Percentiles rank a stretch among this genome's conserved stretches.
Evolutionary conservation across 164 flowering plant species (phyloP).

Genomic region (Pachysandra terminalis): DNA sequence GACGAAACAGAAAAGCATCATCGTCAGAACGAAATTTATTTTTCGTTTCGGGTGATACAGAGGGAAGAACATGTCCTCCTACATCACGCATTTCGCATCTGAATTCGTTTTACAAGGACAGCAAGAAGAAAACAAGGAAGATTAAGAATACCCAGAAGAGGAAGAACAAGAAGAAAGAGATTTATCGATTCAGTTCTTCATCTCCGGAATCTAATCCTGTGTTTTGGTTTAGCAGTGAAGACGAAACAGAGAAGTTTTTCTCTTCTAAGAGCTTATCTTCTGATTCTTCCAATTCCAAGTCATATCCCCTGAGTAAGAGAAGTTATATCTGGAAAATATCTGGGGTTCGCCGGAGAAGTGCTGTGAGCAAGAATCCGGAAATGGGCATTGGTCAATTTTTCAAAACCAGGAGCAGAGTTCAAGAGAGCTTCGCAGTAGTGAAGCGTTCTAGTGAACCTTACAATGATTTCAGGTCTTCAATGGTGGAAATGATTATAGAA

Average conservation of each 20-base stretch:
- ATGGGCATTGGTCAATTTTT: constrained; percentile 11
- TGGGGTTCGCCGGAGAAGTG: constrained; percentile 27
- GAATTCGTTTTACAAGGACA: too few relatives aligned
- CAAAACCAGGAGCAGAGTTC: constrained; percentile 23
- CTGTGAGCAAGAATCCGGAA: constrained; percentile 11
- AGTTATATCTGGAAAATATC: too few relatives aligned
- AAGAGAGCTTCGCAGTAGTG: constrained; percentile 66
- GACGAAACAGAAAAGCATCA: too few relatives aligned
- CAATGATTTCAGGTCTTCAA: constrained; percentile 65
- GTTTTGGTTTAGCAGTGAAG: constrained; percentile 54
- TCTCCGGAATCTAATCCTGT: constrained; percentile 11
- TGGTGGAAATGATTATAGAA: constrained; percentile 86
- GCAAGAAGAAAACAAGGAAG: background rate
- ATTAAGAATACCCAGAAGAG: background rate
- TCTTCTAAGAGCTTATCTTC: constrained; percentile 50
- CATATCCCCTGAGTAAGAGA: constrained; percentile 5
- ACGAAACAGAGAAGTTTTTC: constrained; percentile 38
- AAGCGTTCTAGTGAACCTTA: constrained; percentile 66
- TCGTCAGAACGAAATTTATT: too few relatives aligned
- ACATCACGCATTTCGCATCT: constrained; percentile 35
- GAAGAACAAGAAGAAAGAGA: too few relatives aligned
- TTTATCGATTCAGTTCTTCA: constrained; percentile 9
- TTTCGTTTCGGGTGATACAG: too few relatives aligned
- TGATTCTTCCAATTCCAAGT: constrained; percentile 41
- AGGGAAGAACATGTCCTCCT: constrained; percentile 42